phyloP scores from a whole-genome alignment of 2,329 filamentous ascomycete genomes.

The Fusarium tjaetaba region DNA sequence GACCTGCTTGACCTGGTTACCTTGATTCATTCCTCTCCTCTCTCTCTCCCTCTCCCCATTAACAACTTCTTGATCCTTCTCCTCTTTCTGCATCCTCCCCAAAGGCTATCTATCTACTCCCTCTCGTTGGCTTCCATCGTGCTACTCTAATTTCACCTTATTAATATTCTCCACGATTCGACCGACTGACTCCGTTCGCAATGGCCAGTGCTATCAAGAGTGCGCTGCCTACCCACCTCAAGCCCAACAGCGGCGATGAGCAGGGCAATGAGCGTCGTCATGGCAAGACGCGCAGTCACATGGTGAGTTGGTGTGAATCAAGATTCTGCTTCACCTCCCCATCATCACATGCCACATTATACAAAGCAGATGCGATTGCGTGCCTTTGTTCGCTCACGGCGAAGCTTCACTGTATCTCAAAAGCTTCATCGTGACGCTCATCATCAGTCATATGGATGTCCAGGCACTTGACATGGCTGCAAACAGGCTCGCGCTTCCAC shows the following conservation, averaged over 20 bases:
- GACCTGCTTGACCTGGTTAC: slow-evolving; percentile 14
- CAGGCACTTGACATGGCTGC: neutral
- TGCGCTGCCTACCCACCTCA: slow-evolving; percentile 86
- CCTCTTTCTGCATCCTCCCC: slow-evolving; percentile 6
- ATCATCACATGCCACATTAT: neutral
- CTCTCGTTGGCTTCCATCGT: slow-evolving; percentile 4
- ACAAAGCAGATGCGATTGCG: neutral
- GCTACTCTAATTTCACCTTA: slow-evolving; percentile 8
- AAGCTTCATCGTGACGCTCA: neutral
- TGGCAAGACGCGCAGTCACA: slow-evolving; percentile 86
- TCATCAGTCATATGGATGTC: neutral
- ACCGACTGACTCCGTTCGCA: slow-evolving; percentile 41
- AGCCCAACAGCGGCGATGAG: slow-evolving; percentile 63
- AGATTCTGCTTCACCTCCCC: neutral
- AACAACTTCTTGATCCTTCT: slow-evolving; percentile 29
- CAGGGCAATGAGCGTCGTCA: slow-evolving; percentile 71
- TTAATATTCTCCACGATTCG: slow-evolving; percentile 11
- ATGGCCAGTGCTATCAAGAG: slow-evolving; percentile 79
- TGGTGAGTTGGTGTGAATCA: slow-evolving; percentile 67
- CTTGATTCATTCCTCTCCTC: slow-evolving; percentile 35
- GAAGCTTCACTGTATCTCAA: neutral
- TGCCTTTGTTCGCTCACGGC: neutral
- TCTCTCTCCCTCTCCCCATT: neutral
- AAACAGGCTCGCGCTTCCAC: neutral
- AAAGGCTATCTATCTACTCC: neutral